Base-by-base conservation (phyloP, 768 basidiomycete genomes). In the Pleurotus salmoneostramineus region DNA sequence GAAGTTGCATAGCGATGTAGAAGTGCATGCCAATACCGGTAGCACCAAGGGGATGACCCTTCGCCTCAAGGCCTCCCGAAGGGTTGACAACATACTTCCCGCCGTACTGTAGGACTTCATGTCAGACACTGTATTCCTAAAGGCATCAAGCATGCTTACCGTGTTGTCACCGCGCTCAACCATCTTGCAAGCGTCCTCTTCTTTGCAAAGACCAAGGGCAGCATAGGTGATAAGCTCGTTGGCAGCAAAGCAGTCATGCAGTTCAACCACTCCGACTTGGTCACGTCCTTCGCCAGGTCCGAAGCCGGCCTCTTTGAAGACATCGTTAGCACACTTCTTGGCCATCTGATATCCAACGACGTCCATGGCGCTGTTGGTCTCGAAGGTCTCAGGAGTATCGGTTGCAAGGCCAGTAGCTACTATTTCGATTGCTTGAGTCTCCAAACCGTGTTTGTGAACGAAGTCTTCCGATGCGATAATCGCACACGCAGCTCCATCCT, bases 371-470 rank as follows among this genome's bases (percentile, higher is more conserved):
- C 85, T 88, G 32, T 71, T 72, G 56, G 80, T 79, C 63, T 89
- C 85, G 60, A 89, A 91, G 2, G 90, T 81, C 11, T 70, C 69
- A 1, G 83, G 75, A 10, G 78, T 75, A 65, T 93, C 93, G 0
- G 91, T 94, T 37, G 77, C 73, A 36, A 93, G 72, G 2, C 77
- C 79, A 61, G 82, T 81, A 0, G 84, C 81, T 17, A 89, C 83
- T 48, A 95, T 85, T 66, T 94, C 92, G 60, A 93, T 91, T 12
- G 91, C 90, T 65, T 94, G 92, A 66, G 92, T 94, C 71, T 93
- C 87, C 6, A 93, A 82, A 10, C 76, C 73, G 63, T 91, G 84
- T 0, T 72, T 68, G 50, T 82, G 86, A 5, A 94, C 89, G 63
- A 93, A 93, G 36, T 79, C 81, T 65, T 93, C 91, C 0, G 89